phyloP scores from a whole-genome alignment of 1,284 basidiomycete species.

The Rhodotorula sp. region DNA sequence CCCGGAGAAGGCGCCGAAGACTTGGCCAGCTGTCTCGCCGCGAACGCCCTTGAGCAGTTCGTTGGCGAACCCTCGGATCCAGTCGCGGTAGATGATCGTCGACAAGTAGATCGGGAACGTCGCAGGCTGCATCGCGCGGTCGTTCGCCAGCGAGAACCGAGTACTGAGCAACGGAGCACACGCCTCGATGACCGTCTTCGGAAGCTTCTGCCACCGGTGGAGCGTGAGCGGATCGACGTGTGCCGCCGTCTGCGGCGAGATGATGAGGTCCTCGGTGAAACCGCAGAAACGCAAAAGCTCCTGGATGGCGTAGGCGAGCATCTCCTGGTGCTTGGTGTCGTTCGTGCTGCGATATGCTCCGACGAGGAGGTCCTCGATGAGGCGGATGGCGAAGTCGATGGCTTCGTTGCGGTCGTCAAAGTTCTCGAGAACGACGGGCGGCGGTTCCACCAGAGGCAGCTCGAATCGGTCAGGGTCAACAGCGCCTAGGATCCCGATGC shows the following conservation, averaged over 20 bases:
- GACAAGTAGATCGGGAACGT: slow-evolving; percentile 71
- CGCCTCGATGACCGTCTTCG: slow-evolving; percentile 82
- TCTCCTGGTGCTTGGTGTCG: slow-evolving; percentile 86
- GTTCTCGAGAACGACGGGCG: slow-evolving; percentile 75
- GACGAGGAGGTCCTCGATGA: slow-evolving; percentile 83
- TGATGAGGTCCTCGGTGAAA: slow-evolving; percentile 71
- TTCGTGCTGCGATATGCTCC: slow-evolving; percentile 90
- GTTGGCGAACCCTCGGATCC: slow-evolving; percentile 87
- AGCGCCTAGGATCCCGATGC: slow-evolving; percentile 90
- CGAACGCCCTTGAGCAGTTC: slow-evolving; percentile 66
- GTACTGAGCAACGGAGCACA: slow-evolving; percentile 82
- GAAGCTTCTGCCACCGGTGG: slow-evolving; percentile 72
- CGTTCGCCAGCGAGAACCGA: slow-evolving; percentile 56
- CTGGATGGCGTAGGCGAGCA: slow-evolving; percentile 89
- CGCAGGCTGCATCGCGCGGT: slow-evolving; percentile 51
- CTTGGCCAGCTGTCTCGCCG: slow-evolving; percentile 49
- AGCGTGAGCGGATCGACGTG: slow-evolving; percentile 59
- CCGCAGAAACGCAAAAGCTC: slow-evolving; percentile 85
- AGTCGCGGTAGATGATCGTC: slow-evolving; percentile 84
- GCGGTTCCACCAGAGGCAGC: slow-evolving; percentile 60
- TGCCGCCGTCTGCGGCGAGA: slow-evolving; percentile 43
- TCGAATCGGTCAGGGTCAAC: slow-evolving; percentile 93
- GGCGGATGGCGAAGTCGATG: slow-evolving; percentile 75
- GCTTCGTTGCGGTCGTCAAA: slow-evolving; percentile 80
- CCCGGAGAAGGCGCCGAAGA: slow-evolving; percentile 78